Base-by-base conservation (phyloP, 805 yeast genomes). In the Ogataea paradorogensis region DNA sequence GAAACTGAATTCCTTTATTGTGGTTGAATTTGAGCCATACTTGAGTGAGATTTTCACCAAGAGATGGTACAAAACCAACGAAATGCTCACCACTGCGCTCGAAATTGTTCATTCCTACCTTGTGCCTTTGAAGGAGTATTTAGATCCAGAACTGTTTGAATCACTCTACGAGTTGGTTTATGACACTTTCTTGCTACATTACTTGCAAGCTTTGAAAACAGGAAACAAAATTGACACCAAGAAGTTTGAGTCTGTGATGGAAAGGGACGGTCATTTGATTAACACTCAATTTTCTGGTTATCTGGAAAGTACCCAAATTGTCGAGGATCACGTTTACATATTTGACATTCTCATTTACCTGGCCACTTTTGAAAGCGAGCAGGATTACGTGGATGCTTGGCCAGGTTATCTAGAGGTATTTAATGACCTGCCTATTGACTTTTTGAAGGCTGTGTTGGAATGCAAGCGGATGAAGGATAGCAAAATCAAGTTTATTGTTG, bases 361-460 rank as follows among this genome's bases (percentile, higher is more conserved):
- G 34, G 63, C 80, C 30, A 71, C 66, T 6, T 60, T 74, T 28
- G 57, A 73, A 51, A 61, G 65, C 3, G 62, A 67, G 7, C 71
- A 67, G n/a, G 75, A 71, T 23, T 65, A 80, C 18, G 52, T 73
- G n/a, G 67, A 52, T 60, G 53, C 46, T 27, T 58, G 57, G 58
- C 34, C 33, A 8, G 77, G 73, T 30, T 74, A 84, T 27, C 65
- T 88, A 37, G 67, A 68, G 9, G 74, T 73, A 28, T 88, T 82
- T 66, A 81, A 87, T 65, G 89, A 87, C 58, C 80, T 90, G 42
- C 89, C 95, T 0, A 63, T 82, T 7, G 82, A 76, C 35, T 75
- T 88, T 53, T 70, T 90, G 30, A 76, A 74, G 31, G 80, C 80
- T 10, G 73, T 88, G 29, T 69, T 89, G 38, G 48, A 73, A 67